Conservation (phyloP, 306 rosid species). For the Glycine soja region DNA sequence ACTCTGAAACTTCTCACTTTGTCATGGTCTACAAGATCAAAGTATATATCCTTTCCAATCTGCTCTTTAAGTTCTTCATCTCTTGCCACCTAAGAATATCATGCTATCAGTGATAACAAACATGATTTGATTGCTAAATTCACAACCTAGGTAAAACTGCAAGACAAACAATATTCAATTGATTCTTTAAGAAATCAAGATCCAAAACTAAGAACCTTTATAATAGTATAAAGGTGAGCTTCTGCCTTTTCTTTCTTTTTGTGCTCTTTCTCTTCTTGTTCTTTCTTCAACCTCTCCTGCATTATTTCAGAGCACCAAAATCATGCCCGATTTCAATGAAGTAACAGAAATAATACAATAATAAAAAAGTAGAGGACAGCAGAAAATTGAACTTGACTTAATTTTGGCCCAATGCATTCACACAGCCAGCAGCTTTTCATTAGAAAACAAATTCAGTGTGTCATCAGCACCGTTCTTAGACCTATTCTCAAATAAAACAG, state of each 20-base stretch:
- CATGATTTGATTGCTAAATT: constrained; percentile 8
- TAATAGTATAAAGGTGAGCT: constrained; percentile 80
- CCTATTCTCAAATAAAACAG: constrained; percentile 30
- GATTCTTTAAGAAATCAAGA: constrained; percentile 11
- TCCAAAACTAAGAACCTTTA: constrained; percentile 65
- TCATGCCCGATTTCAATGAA: constrained; percentile 31
- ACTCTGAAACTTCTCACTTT: constrained; percentile 83
- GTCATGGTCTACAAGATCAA: constrained; percentile 93
- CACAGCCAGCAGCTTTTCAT: background rate
- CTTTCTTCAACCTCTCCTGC: constrained; percentile 88
- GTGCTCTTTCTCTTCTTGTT: constrained; percentile 87
- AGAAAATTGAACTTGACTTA: background rate
- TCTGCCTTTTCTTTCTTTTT: constrained; percentile 83
- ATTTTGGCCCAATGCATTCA: constrained; percentile 1
- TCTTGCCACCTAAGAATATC: constrained; percentile 67
- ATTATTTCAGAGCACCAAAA: constrained; percentile 27
- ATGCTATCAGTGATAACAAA: constrained; percentile 36
- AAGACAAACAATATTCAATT: constrained; percentile 34
- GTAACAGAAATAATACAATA: background rate
- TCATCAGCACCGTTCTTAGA: no score
- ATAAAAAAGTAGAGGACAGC: background rate
- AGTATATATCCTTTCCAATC: constrained; percentile 80
- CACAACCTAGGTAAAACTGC: background rate
- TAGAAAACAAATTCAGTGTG: background rate
- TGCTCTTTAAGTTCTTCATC: constrained; percentile 72